Conservation (phyloP, 2,329 filamentous ascomycete species). For the Fusarium sp. region DNA sequence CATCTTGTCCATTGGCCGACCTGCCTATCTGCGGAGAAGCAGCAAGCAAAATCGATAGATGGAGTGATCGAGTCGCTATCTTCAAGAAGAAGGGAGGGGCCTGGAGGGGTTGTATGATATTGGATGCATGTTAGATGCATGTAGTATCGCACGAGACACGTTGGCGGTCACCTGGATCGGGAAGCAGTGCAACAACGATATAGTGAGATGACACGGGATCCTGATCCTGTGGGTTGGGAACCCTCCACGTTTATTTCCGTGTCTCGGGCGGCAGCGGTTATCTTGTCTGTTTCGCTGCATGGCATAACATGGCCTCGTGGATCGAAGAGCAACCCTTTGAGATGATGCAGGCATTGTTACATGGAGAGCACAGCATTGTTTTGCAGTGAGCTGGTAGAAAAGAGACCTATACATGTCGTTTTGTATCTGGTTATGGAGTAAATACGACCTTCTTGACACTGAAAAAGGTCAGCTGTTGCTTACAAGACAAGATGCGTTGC, state of each 20-base stretch:
- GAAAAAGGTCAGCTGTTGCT: constrained; percentile 29
- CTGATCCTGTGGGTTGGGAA: constrained; percentile 38
- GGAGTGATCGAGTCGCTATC: constrained; percentile 36
- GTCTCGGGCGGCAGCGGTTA: constrained; percentile 42
- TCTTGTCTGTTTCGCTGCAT: constrained; percentile 34
- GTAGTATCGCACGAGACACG: constrained; percentile 41
- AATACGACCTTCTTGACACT: constrained; percentile 15
- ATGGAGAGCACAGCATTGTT: constrained; percentile 27
- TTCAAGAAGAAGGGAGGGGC: constrained; percentile 38
- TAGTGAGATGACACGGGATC: constrained; percentile 34
- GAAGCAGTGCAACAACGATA: constrained; percentile 41
- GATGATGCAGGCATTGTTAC: constrained; percentile 39
- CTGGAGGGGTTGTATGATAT: constrained; percentile 35
- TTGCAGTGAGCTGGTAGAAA: too few species aligned
- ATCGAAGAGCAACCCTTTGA: constrained; percentile 33
- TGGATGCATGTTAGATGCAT: constrained; percentile 4
- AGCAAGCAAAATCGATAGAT: constrained; percentile 42
- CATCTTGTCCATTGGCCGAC: constrained; percentile 52
- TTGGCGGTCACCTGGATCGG: constrained; percentile 45
- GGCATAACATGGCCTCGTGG: constrained; percentile 38
- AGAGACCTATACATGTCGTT: not conserved
- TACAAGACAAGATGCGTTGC: constrained; percentile 30
- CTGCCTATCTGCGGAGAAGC: constrained; percentile 46
- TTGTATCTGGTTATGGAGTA: not conserved
- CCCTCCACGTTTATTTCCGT: constrained; percentile 45